Base-by-base conservation (phyloP, 352 stramenopile genomes). In the Thalassiosira mediterranea region DNA sequence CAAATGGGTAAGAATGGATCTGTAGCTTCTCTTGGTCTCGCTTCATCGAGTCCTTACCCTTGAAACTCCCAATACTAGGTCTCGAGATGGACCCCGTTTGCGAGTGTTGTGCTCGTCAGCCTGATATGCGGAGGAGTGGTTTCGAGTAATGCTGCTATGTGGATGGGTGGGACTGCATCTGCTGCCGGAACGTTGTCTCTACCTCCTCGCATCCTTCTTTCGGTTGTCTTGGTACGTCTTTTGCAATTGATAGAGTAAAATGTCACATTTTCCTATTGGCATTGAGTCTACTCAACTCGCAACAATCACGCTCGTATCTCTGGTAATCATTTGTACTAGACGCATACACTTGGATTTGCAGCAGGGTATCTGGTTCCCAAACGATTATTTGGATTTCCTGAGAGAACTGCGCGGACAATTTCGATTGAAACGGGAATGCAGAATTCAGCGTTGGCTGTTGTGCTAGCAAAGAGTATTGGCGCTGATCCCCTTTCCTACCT, bases 341-440 rank as follows among this genome's bases (percentile, higher is more conserved):
- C 88, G 7, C 87, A 94, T 56, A 62, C 72, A 13, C 4, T 91
- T 25, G 85, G 85, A 42, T 95, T 95, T 83, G 64, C 78, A 19
- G 48, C 81, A n/a, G 89, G 91, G 29, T 95, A 94, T 54, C 42
- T 76, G 13, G 69, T 89, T 3, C 84, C 88, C 4, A 72, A 76
- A 26, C 37, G 42, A 7, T 37, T 76, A 3, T 67, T 86, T 25
- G 63, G 72, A 17, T 84, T 84, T 23, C 47, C 63, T 17, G 76
- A 88, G 80, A 70, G 46, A 17, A 87, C 85, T 0, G 66, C 65
- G 13, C 60, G 86, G 13, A 92, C 88, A 1, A 88, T 94, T 32
- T 92, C 83, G 0, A 95, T 94, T 71, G 90, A 95, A 74, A 92
- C 90, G 0, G 90, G 92, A 0, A 95, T 95, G 91, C 90, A 96